These are phyloP conservation scores for Spizellomyces punctatus DNA, from an alignment of 192 early-diverging fungal genomes.

Conservation along the genomic window DNA sequence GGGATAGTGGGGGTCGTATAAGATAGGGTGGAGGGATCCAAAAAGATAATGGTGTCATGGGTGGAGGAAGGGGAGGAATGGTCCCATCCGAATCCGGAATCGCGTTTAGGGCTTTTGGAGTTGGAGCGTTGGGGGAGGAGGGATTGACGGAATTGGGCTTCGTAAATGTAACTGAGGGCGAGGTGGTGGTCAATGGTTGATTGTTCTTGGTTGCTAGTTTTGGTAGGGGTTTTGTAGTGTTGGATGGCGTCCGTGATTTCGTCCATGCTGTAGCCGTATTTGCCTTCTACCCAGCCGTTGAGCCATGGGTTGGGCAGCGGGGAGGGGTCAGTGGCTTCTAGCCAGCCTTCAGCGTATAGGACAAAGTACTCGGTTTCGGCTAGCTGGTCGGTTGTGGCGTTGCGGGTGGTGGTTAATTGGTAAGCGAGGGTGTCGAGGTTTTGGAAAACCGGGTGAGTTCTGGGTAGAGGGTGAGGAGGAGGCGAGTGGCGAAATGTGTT, in stretches of 20 bases:
- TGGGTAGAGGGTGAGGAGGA: not conserved
- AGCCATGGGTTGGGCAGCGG: slow-evolving; percentile 23
- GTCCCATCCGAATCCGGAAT: slow-evolving; percentile 1
- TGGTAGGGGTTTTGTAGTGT: not conserved
- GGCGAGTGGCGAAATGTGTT: slow-evolving; percentile 1
- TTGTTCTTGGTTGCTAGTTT: not conserved
- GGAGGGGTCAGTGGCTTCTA: slow-evolving; percentile 16
- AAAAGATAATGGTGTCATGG: not conserved
- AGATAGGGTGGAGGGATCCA: not conserved
- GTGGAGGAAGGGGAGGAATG: not conserved
- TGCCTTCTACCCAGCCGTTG: slow-evolving; percentile 28
- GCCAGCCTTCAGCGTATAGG: slow-evolving; percentile 27
- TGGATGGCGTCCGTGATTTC: slow-evolving; percentile 14
- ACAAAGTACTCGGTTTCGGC: slow-evolving; percentile 26
- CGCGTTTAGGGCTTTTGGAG: slow-evolving; percentile 1
- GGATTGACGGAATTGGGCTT: not conserved
- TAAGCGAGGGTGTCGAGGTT: slow-evolving; percentile 21
- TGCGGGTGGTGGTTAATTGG: slow-evolving; percentile 10
- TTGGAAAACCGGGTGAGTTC: slow-evolving; percentile 11
- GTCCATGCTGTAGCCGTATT: slow-evolving; percentile 7
- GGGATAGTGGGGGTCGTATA: not conserved
- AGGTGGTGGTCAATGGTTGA: slow-evolving; percentile 17
- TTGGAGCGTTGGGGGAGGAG: not conserved
- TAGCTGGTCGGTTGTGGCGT: slow-evolving; percentile 10
- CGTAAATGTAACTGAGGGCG: slow-evolving; percentile 15